These are phyloP conservation scores for Pyricularia grisea DNA, from an alignment of 2,329 filamentous ascomycete species.

Conservation along the genomic window DNA sequence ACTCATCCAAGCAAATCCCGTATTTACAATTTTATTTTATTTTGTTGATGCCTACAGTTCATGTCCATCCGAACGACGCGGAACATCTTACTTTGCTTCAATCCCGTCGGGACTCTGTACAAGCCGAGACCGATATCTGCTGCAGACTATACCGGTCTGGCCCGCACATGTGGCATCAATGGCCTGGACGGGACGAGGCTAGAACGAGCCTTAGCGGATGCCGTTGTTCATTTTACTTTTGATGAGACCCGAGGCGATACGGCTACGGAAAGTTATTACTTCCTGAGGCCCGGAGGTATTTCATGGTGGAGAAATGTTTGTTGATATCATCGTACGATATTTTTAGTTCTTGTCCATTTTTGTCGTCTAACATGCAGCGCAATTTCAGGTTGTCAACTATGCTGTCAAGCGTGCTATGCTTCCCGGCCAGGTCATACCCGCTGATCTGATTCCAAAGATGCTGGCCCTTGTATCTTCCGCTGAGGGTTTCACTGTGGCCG, in stretches of 20 bases:
- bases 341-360: not conserved
- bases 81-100: constrained; percentile 50
- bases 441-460: not conserved
- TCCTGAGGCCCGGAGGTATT: not conserved
- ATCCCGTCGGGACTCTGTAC: constrained; percentile 57
- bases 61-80: not conserved
- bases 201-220: not conserved
- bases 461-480: not conserved
- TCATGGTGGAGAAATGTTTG: not conserved
- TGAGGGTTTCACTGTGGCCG: not conserved
- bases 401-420: not conserved
- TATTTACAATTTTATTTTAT: not conserved
- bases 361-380: not conserved
- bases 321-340: not conserved
- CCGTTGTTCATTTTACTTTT: not conserved
- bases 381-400: not conserved
- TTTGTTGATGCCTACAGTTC: not conserved
- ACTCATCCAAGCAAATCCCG: too few species aligned
- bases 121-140: constrained; percentile 25
- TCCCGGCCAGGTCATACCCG: not conserved
- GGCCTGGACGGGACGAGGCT: not conserved
- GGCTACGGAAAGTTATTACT: not conserved
- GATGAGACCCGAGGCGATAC: not conserved
- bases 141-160: not conserved
- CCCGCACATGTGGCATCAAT: not conserved